Base-by-base conservation (phyloP, 306 rosid species). In the Trifolium dubium region DNA sequence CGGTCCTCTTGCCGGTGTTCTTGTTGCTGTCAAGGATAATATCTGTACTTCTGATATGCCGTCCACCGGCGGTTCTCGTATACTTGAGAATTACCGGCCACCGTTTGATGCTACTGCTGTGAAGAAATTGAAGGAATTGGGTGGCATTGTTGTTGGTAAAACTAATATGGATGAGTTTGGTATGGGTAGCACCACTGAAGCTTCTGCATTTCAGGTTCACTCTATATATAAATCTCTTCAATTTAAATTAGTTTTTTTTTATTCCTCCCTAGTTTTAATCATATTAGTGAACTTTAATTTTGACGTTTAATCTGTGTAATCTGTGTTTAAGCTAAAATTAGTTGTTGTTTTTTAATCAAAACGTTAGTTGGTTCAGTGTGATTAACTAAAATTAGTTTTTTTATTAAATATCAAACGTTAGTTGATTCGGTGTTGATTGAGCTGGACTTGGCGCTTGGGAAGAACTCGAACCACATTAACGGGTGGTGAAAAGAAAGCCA, bases 181-280 rank as follows among this genome's bases (percentile, higher is more conserved):
- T 61, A 94, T 94, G 99, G 99, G 99, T 0, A 92, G 97, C 73
- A 88, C 99, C 72, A 94, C 99, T 51, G 99, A 94, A 87, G 88
- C 76, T 55, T 94, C 97, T 58, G 97, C 97, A 34, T 94, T 87
- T 85, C 91, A 94, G 98, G 98, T 93, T 77, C 29, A 12, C 39
- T 19, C n/a, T 10, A n/a, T 8, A 2, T 54, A 54, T 54, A 10
- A 13, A 14, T 55, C 19, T n/a, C 3, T 59, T 70, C 18, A 13
- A n/a, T 73, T 60, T 39, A 50, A 66, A 40, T 23, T 5, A 6
- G 5, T 29, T 29, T 12, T 13, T 53, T 51, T 15, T 58, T 41
- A 41, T 59, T 72, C 19, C 10, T 5, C 64, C 35, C 34, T 41
- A 49, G 12, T 29, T 67, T 66, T n/a, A 32, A 56, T 46, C 11